Conservation (phyloP, 768 basidiomycete species). For the Tylopilus rubrobrunneus region DNA sequence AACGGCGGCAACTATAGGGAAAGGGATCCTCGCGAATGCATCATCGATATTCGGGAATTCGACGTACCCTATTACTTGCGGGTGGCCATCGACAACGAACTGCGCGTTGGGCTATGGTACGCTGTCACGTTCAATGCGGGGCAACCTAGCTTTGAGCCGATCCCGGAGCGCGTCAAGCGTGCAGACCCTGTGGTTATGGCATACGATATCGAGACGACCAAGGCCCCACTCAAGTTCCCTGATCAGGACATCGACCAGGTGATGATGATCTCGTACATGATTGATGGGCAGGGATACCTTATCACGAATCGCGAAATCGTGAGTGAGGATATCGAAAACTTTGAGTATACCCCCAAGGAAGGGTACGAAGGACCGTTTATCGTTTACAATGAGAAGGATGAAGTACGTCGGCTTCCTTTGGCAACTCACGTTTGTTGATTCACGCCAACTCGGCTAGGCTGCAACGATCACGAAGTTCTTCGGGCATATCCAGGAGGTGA, state of each 20-base stretch:
- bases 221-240: slow-evolving; percentile 99
- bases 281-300: slow-evolving; percentile 95
- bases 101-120: slow-evolving; percentile 99
- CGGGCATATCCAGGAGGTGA: slow-evolving; percentile 87
- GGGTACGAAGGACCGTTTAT: slow-evolving; percentile 97
- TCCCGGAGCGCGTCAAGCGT: slow-evolving; percentile 90
- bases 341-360: slow-evolving; percentile 98
- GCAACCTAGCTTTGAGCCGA: slow-evolving; percentile 63
- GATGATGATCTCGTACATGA: slow-evolving; percentile 99
- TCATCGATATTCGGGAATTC: slow-evolving; percentile 93
- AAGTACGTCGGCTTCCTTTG: slow-evolving; percentile 45
- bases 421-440: neutral
- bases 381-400: slow-evolving; percentile 91
- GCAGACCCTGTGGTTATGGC: slow-evolving; percentile 99
- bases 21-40: slow-evolving; percentile 83
- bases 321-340: slow-evolving; percentile 95
- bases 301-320: slow-evolving; percentile 98
- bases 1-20: slow-evolving; percentile 45
- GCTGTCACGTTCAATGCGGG: slow-evolving; percentile 79
- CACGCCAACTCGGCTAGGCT: slow-evolving; percentile 45
- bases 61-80: slow-evolving; percentile 97
- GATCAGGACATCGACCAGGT: slow-evolving; percentile 95
- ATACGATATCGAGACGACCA: slow-evolving; percentile 97
- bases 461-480: slow-evolving; percentile 86
- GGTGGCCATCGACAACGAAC: slow-evolving; percentile 98